Evolutionary conservation across 1,139 yeast species (phyloP), one percentile per base, ranked within the genome.

Genomic region (Kodamaea anthophila): DNA sequence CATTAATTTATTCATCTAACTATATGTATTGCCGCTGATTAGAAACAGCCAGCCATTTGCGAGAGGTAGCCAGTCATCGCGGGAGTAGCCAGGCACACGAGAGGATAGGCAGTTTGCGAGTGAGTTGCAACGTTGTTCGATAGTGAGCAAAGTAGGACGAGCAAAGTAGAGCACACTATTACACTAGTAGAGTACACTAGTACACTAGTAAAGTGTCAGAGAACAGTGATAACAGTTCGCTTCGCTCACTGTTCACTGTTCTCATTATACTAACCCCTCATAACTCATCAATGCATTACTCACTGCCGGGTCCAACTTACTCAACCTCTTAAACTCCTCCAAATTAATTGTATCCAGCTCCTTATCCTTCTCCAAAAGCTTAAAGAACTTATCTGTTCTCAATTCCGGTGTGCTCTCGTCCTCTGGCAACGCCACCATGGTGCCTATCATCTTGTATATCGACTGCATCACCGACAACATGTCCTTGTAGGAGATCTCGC

Each of bases 371-470:
- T 78, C 85, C 70, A 86, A 70, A 35, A 75, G 58, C 23, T 56
- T 63, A 59, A 93, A 91, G 35, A 91, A 77, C 64, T 87, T 87
- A 34, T 77, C 73, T 3, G 87, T 87, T 37, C 97, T 70, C 43
- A 77, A 64, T 45, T 88, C 96, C 0, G 98, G 98, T 0, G 97
- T 87, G 30, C 77, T 74, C 47, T 88, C 97, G 49, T 87, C 96
- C n/a, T 78, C 91, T 5, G 88, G 87, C 32, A 88, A 65, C 39
- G 80, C 77, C 38, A 88, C 95, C 94, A 88, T 88, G 2, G 88
- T 72, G 1, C 98, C 99, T 35, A 91, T 82, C 97, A 93, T 87
- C 55, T 84, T 84, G 55, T 91, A 91, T 21, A 91, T 85, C 15
- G 97, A 84, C 16, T 71, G 66, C 6, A 88, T 83, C 24, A 93